phyloP scores from a whole-genome alignment of 345 rosid genomes.

The Melaleuca alternifolia region DNA sequence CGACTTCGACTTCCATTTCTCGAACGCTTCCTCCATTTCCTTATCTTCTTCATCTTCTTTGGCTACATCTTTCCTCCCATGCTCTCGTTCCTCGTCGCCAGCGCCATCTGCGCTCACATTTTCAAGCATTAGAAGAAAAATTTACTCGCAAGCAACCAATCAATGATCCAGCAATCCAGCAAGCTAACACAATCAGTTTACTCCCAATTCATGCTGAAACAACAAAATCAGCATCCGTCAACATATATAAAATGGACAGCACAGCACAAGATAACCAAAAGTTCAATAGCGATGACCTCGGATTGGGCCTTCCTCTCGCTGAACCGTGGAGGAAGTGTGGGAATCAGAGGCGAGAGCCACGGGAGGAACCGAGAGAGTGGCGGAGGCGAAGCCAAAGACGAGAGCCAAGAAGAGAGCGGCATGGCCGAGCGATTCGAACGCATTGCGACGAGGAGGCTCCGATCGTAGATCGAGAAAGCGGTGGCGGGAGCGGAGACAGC shows the following conservation, averaged over 20 bases:
- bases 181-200: not conserved
- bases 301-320: not conserved
- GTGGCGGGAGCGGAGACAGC: not conserved
- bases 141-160: not conserved
- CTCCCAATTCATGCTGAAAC: not conserved
- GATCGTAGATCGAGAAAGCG: not conserved
- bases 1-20: constrained; percentile 60
- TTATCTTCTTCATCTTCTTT: constrained; percentile 18
- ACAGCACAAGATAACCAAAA: too few relatives aligned
- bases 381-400: constrained; percentile 28
- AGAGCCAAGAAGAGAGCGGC: not conserved
- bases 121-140: not conserved
- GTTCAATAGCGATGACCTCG: too few relatives aligned
- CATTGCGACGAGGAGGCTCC: not conserved
- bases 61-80: not conserved
- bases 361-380: constrained; percentile 28
- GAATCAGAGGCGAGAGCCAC: constrained; percentile 35
- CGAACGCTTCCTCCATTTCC: constrained; percentile 46
- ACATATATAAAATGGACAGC: not conserved
- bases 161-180: not conserved
- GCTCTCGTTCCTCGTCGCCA: too few relatives aligned
- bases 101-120: too few relatives aligned
- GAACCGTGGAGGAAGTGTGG: constrained; percentile 8
- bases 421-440: too few relatives aligned
- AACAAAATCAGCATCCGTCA: not conserved